phyloP scores from a whole-genome alignment of 805 yeast genomes.

The Candida ponderosae region DNA sequence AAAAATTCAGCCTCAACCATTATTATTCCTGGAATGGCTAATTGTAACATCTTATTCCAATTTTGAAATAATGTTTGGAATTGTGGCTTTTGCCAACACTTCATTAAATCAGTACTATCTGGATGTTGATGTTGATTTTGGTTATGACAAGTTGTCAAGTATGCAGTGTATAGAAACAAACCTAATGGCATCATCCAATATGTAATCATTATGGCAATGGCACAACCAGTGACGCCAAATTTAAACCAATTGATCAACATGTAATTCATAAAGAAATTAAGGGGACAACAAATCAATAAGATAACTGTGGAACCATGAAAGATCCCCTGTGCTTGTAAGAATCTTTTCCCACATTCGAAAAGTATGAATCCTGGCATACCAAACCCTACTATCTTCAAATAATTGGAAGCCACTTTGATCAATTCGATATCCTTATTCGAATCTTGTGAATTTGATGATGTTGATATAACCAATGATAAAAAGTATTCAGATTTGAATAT shows the following conservation, averaged over 20 bases:
- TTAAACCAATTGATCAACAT: constrained; percentile 57
- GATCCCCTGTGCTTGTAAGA: constrained; percentile 78
- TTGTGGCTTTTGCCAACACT: constrained; percentile 31
- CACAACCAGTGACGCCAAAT: constrained; percentile 76
- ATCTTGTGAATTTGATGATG: too few species aligned
- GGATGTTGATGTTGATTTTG: not conserved
- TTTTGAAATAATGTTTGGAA: constrained; percentile 35
- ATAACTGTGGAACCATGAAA: constrained; percentile 78
- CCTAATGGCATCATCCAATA: constrained; percentile 55
- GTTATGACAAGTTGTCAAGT: not conserved
- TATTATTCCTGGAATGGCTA: constrained; percentile 69
- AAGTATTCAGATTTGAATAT: constrained; percentile 9
- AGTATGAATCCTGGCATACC: constrained; percentile 76
- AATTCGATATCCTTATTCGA: constrained; percentile 14
- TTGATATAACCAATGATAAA: constrained; percentile 13
- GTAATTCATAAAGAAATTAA: constrained; percentile 61
- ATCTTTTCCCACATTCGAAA: constrained; percentile 81
- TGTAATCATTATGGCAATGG: constrained; percentile 63
- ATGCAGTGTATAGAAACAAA: constrained; percentile 9
- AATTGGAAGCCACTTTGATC: constrained; percentile 43
- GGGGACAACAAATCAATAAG: constrained; percentile 59
- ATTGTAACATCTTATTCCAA: constrained; percentile 49
- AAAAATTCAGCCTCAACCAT: constrained; percentile 75
- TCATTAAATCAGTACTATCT: not conserved
- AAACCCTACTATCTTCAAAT: constrained; percentile 36